Conservation (phyloP, 2,329 filamentous ascomycete genomes). For the Dothistroma septosporum region DNA sequence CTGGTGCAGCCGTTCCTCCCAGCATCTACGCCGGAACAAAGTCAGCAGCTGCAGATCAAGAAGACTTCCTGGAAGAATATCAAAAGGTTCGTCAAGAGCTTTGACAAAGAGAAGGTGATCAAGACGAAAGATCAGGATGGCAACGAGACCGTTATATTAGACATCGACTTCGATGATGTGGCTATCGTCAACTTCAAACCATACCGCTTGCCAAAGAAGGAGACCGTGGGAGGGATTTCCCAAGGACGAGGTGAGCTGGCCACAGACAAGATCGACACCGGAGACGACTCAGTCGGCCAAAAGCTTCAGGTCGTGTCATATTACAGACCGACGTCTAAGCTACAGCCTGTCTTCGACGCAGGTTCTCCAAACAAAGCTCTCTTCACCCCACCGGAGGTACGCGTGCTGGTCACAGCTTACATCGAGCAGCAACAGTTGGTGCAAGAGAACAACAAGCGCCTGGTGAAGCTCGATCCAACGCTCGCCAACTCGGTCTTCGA, state of each 20-base stretch:
- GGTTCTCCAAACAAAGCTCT: slow-evolving; percentile 45
- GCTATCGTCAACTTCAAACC: slow-evolving; percentile 55
- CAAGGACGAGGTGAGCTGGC: slow-evolving; percentile 34
- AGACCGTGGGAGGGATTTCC: slow-evolving; percentile 40
- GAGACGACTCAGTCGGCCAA: slow-evolving; percentile 44
- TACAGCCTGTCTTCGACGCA: slow-evolving; percentile 53
- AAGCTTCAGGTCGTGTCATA: slow-evolving; percentile 50
- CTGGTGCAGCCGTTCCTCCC: slow-evolving; percentile 65
- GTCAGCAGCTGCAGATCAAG: slow-evolving; percentile 61
- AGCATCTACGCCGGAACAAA: slow-evolving; percentile 52
- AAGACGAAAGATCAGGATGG: slow-evolving; percentile 63
- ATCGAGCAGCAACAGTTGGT: slow-evolving; percentile 56
- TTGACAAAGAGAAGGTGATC: slow-evolving; percentile 61
- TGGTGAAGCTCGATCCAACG: slow-evolving; percentile 59
- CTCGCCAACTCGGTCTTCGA: slow-evolving; percentile 60
- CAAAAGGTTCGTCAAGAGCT: slow-evolving; percentile 64
- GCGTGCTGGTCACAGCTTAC: slow-evolving; percentile 55
- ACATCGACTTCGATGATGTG: slow-evolving; percentile 60
- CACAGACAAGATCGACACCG: slow-evolving; percentile 36
- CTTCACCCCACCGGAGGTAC: slow-evolving; percentile 59
- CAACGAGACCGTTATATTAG: slow-evolving; percentile 60
- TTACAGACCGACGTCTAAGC: slow-evolving; percentile 55
- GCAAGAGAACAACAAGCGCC: slow-evolving; percentile 55
- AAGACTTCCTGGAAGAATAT: slow-evolving; percentile 68
- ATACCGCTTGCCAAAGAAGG: slow-evolving; percentile 59